Percentiles rank a stretch among this genome's conserved stretches.
Evolutionary conservation across 345 rosid genomes (phyloP).

Genomic region (Rhizophora mangle): DNA sequence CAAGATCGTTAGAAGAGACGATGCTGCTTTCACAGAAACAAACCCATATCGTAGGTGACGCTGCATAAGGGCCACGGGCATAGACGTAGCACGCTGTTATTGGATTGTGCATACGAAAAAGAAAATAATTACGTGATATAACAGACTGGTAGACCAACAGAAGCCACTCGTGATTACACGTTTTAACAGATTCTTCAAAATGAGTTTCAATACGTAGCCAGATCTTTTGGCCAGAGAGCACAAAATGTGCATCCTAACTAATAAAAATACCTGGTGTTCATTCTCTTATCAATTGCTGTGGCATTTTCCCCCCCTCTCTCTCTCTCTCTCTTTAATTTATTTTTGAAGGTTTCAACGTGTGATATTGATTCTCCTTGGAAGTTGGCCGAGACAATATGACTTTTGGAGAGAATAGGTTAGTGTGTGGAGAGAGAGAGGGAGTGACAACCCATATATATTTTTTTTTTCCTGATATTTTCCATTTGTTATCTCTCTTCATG

Average conservation of each 20-base stretch:
- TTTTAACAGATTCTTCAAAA: conserved; percentile 21
- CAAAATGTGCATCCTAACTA: too few species aligned
- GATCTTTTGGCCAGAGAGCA: too few species aligned
- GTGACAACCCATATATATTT: conserved; percentile 11
- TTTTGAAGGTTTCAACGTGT: conserved; percentile 26
- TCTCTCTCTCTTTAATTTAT: conserved; percentile 3
- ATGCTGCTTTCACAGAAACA: too few species aligned
- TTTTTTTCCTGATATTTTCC: background rate
- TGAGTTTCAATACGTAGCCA: too few species aligned
- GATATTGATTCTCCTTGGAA: conserved; percentile 5
- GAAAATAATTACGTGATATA: background rate
- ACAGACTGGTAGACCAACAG: background rate
- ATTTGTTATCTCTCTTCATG: background rate
- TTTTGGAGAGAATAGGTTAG: background rate
- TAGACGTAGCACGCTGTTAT: too few species aligned
- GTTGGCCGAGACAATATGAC: background rate
- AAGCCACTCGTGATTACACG: conserved; percentile 5
- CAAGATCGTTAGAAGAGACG: too few species aligned
- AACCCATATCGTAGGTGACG: too few species aligned
- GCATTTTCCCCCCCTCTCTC: background rate
- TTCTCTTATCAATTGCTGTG: background rate
- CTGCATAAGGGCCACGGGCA: too few species aligned
- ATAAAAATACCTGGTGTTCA: conserved; percentile 21
- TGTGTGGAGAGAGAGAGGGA: background rate
- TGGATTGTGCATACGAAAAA: background rate